These are phyloP conservation scores for Paecilomyces variotii DNA, from an alignment of 2,329 filamentous ascomycete species.

Conservation along the genomic window DNA sequence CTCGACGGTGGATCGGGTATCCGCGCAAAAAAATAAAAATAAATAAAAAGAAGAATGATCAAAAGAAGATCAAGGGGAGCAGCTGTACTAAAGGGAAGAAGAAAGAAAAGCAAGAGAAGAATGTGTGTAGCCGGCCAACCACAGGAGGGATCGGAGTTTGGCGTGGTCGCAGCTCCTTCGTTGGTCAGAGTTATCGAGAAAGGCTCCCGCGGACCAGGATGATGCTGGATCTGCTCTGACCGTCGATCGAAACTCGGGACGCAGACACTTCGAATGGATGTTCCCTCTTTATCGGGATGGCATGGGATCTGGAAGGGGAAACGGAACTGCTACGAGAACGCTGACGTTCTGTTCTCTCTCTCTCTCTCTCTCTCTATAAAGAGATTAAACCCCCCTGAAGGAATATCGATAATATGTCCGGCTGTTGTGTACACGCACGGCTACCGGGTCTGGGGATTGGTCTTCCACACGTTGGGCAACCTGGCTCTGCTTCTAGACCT, in stretches of 20 bases:
- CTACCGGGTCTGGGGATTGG: not conserved
- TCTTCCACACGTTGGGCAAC: not conserved
- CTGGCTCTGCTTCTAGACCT: not conserved
- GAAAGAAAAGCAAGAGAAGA: not conserved
- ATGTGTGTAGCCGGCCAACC: not conserved
- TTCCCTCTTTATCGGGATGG: not conserved
- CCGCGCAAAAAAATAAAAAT: not conserved
- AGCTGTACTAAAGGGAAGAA: not conserved
- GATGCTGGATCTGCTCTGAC: constrained; percentile 11
- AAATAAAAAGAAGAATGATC: not conserved
- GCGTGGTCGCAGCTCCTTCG: not conserved
- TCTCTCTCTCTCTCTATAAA: not conserved
- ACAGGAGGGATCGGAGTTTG: not conserved
- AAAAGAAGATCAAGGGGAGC: not conserved
- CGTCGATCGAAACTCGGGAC: constrained; percentile 4
- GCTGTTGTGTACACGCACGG: not conserved
- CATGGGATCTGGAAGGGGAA: not conserved
- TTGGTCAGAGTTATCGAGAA: not conserved
- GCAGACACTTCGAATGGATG: not conserved
- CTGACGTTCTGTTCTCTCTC: not conserved
- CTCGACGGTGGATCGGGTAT: too few relatives aligned
- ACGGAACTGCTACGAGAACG: not conserved
- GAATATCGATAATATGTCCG: not conserved
- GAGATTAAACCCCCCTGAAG: not conserved
- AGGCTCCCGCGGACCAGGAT: constrained; percentile 6